Base-by-base conservation (phyloP, 352 stramenopile species). In the Phytophthora boehmeriae region DNA sequence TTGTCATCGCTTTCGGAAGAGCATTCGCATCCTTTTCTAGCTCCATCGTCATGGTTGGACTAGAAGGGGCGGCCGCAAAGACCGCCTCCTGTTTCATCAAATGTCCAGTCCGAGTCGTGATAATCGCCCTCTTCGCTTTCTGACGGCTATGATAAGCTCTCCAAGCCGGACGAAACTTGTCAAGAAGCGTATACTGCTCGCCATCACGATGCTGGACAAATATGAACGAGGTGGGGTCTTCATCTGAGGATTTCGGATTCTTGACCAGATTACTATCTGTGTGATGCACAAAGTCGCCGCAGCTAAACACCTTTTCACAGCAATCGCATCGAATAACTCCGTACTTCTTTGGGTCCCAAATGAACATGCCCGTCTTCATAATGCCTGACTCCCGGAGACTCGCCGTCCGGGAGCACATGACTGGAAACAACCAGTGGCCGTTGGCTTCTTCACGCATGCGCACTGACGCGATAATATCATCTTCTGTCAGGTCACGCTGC, bases 131-230 rank as follows among this genome's bases (percentile, higher is more conserved):
- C 16, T 22, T 22, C 14, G 16, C 16, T 44, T 44, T 44, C 38
- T 44, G 38, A 22, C 10, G 38, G 19, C 13, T 22, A 20, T 44
- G 38, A 22, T 44, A 44, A 5, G 38, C 13, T 44, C 38, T 44
- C 38, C 10, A 32, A 32, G 32, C 49, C 13, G 54, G 39, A 14
- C 30, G 34, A 10, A 71, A 74, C 1, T 54, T 10, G 1, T 67
- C 55, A 11, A 71, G 54, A 19, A 45, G 54, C 10, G 49, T 68
- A 16, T 67, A 39, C 14, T 55, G 49, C 20, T 43, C 44, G 32
- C 23, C 55, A 16, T 67, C 54, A n/a, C 60, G 55, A 32, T 74
- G 61, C 45, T 74, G 44, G n/a, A 68, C 61, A 20, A 74, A 71
- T 35, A 74, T 42, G 54, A 67, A 67, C 0, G 54, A 39, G 43